phyloP scores from a whole-genome alignment of 495 filamentous ascomycete species.

The Tuber calosporum region DNA sequence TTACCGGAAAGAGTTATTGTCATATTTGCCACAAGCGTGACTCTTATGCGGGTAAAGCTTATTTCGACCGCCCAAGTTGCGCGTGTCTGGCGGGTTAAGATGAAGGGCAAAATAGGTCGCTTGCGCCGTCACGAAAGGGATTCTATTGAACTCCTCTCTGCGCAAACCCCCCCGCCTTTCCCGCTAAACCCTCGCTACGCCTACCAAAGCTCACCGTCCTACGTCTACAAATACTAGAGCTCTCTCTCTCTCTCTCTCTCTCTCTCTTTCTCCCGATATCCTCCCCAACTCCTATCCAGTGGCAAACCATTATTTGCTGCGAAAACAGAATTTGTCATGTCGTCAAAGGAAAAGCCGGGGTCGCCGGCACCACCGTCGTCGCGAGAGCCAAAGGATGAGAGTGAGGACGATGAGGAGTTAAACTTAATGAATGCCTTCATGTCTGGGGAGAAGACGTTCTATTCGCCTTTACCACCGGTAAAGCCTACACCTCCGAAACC shows the following conservation, averaged over 20 bases:
- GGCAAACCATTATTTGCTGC: neutral
- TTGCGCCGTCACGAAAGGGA: neutral
- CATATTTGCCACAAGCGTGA: neutral
- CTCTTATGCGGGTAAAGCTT: constrained; percentile 3
- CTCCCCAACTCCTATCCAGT: neutral
- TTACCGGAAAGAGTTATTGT: neutral
- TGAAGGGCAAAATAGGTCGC: neutral
- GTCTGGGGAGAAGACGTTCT: neutral
- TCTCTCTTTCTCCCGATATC: neutral
- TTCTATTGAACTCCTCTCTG: neutral
- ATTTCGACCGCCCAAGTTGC: neutral
- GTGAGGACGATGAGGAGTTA: neutral
- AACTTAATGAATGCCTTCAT: neutral
- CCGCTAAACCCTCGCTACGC: neutral
- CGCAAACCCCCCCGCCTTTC: neutral
- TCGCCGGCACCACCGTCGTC: neutral
- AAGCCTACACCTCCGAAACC: neutral
- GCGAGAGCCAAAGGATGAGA: neutral
- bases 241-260: neutral
- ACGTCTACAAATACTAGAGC: neutral
- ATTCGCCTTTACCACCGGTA: neutral
- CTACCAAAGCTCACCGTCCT: neutral
- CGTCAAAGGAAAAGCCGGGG: neutral
- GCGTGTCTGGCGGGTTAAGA: neutral
- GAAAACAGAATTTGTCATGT: neutral